Percentiles rank a stretch among this genome's conserved stretches.
These are phyloP conservation scores for Tetrapisispora iriomotensis DNA, from an alignment of 805 yeast genomes.

Conservation along the genomic window DNA sequence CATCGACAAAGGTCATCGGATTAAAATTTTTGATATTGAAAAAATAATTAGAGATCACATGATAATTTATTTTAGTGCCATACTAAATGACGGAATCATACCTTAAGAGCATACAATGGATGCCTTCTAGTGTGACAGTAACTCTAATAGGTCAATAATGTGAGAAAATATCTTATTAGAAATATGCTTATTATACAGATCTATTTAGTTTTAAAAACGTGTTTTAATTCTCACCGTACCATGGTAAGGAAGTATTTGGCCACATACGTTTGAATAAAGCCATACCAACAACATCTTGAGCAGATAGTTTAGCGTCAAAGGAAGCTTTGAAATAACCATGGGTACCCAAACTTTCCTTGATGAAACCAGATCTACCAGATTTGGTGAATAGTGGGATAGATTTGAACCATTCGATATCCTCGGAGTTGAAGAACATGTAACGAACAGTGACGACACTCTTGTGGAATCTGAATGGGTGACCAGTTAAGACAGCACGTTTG, in stretches of 20 bases:
- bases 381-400: constrained; percentile 88
- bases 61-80: background rate
- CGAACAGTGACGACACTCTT: constrained; percentile 84
- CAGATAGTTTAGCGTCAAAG: constrained; percentile 79
- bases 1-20: no score
- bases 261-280: constrained; percentile 87
- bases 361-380: constrained; percentile 87
- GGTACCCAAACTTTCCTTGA: constrained; percentile 92
- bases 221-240: constrained; percentile 12
- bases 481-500: constrained; percentile 82
- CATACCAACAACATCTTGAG: constrained; percentile 93
- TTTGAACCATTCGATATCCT: constrained; percentile 82
- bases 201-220: background rate
- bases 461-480: constrained; percentile 92
- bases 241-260: constrained; percentile 48
- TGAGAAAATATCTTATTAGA: no score
- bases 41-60: background rate
- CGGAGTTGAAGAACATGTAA: constrained; percentile 92
- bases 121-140: no score
- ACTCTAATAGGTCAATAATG: background rate
- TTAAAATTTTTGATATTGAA: background rate
- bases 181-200: background rate
- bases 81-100: no score
- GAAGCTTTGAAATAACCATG: constrained; percentile 97
- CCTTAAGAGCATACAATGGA: no score